Evolutionary conservation across 305 asterid genomes (phyloP).

Genomic region (Fraxinus xanthoxyloides): DNA sequence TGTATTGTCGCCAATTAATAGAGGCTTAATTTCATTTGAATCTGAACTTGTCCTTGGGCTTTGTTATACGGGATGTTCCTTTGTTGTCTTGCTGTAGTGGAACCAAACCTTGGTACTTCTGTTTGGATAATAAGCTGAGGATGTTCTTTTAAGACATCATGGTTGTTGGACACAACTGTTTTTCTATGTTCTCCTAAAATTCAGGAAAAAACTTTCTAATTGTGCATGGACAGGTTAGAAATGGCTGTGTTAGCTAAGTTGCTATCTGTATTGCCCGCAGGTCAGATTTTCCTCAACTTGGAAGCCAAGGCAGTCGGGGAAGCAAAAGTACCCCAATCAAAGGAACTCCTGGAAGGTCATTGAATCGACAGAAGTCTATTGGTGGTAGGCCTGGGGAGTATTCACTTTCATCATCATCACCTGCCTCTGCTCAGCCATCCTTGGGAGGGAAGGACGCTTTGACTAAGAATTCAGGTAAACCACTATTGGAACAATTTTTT

Average conservation of each 20-base stretch:
- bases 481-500: neutral
- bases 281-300: slow-evolving; percentile 74
- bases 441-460: slow-evolving; percentile 50
- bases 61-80: neutral
- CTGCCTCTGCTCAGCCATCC: slow-evolving; percentile 44
- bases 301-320: slow-evolving; percentile 51
- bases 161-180: neutral
- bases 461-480: slow-evolving; percentile 64
- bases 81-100: neutral
- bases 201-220: neutral
- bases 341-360: slow-evolving; percentile 53
- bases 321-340: slow-evolving; percentile 53
- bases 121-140: neutral
- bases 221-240: neutral
- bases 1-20: neutral
- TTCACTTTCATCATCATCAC: slow-evolving; percentile 44
- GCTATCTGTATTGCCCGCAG: slow-evolving; percentile 36
- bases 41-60: neutral
- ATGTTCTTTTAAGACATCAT: neutral
- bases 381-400: slow-evolving; percentile 50
- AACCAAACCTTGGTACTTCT: neutral
- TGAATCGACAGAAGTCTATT: slow-evolving; percentile 56
- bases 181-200: neutral
- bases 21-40: neutral
- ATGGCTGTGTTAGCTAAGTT: slow-evolving; percentile 7